phyloP scores from a whole-genome alignment of 345 rosid species.

The Brassica cretica region DNA sequence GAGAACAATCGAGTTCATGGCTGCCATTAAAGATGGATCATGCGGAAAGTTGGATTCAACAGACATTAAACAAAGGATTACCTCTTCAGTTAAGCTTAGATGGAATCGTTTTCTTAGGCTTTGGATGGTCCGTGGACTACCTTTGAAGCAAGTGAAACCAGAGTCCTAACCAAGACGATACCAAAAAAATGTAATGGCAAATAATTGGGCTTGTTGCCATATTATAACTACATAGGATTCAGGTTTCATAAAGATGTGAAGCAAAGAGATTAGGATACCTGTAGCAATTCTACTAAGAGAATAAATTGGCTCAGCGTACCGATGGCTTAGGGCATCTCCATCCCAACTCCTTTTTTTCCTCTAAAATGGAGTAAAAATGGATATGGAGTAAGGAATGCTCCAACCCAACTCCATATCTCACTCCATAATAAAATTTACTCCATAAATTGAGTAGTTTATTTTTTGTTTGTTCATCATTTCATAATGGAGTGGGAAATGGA shows the following conservation, averaged over 20 bases:
- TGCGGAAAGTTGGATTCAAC: neutral
- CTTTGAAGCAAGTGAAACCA: constrained; percentile 98
- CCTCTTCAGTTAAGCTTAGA: constrained; percentile 97
- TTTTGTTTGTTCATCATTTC: too few relatives aligned
- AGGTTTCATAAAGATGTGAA: neutral
- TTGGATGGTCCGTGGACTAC: constrained; percentile 90
- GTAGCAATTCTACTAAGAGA: constrained; percentile 98
- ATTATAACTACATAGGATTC: constrained; percentile 2
- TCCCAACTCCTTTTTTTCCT: too few relatives aligned
- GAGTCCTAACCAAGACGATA: constrained; percentile 66
- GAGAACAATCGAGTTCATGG: too few relatives aligned
- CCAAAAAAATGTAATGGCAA: constrained; percentile 8
- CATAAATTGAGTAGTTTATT: too few relatives aligned
- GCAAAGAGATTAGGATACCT: constrained; percentile 53
- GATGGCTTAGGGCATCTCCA: too few relatives aligned
- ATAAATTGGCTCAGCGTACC: constrained; percentile 94
- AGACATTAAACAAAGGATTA: constrained; percentile 28
- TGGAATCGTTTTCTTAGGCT: constrained; percentile 91
- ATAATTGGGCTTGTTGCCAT: neutral
- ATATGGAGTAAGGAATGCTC: too few relatives aligned
- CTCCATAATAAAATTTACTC: too few relatives aligned
- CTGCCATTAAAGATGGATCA: neutral
- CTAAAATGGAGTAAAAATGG: too few relatives aligned
- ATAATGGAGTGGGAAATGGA: too few relatives aligned
- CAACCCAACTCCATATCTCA: too few relatives aligned